These are phyloP conservation scores for Pseudozyma pruni DNA, from an alignment of 1,284 basidiomycete genomes.

Conservation along the genomic window DNA sequence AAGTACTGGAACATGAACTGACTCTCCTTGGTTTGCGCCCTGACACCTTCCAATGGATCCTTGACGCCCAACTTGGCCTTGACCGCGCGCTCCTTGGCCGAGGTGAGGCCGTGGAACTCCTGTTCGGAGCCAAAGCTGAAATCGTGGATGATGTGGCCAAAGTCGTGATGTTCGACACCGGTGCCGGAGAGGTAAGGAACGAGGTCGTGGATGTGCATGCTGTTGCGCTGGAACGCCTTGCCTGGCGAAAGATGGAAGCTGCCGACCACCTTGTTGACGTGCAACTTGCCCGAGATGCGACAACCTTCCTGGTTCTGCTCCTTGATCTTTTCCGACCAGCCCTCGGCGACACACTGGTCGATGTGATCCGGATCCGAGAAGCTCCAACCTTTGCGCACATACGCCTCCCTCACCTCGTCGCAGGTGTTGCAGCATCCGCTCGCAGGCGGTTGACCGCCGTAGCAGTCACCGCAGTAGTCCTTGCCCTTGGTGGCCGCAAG, in stretches of 20 bases:
- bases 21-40: constrained; percentile 72
- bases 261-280: constrained; percentile 88
- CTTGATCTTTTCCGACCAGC: constrained; percentile 92
- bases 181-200: constrained; percentile 82
- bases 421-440: constrained; percentile 90
- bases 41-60: constrained; percentile 83
- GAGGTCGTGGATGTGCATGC: constrained; percentile 86
- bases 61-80: constrained; percentile 80
- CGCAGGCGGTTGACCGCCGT: constrained; percentile 84
- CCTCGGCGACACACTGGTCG: constrained; percentile 89
- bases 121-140: constrained; percentile 74
- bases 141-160: constrained; percentile 86
- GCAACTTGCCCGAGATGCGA: constrained; percentile 87
- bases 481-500: constrained; percentile 47
- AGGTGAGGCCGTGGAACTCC: constrained; percentile 46
- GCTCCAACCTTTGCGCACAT: constrained; percentile 92
- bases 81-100: constrained; percentile 33
- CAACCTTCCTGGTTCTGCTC: constrained; percentile 94
- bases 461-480: constrained; percentile 82
- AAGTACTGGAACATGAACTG: constrained; percentile 76
- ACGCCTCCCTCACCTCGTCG: constrained; percentile 91
- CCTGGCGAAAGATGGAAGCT: constrained; percentile 75
- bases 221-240: constrained; percentile 88
- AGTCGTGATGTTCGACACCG: constrained; percentile 73
- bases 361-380: constrained; percentile 89